Conservation (phyloP, 192 early-diverging fungal genomes). For the Geranomyces michiganensis region DNA sequence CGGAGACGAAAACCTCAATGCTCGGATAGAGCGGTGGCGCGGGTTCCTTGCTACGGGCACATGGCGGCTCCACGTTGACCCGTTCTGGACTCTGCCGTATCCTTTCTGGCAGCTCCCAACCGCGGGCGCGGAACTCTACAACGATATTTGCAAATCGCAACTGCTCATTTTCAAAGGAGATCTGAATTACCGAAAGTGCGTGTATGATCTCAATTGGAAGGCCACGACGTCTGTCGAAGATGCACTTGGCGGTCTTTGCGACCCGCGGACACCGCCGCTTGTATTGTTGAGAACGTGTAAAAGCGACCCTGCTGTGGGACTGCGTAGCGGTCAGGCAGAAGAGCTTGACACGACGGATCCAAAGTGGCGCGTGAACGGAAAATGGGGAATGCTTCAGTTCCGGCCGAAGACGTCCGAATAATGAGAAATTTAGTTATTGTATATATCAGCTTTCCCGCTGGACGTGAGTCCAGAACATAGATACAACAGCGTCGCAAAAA, state of each 20-base stretch:
- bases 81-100: slow-evolving; percentile 87
- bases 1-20: slow-evolving; percentile 47
- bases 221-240: slow-evolving; percentile 79
- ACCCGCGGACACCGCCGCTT: slow-evolving; percentile 55
- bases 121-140: slow-evolving; percentile 66
- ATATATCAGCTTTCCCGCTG: too few species aligned
- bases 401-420: neutral
- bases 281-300: slow-evolving; percentile 84
- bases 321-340: slow-evolving; percentile 60
- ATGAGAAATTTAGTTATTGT: neutral
- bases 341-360: slow-evolving; percentile 48
- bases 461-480: too few species aligned
- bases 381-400: slow-evolving; percentile 37
- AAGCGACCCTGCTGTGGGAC: slow-evolving; percentile 79
- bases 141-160: slow-evolving; percentile 57
- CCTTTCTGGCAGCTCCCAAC: slow-evolving; percentile 78
- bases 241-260: slow-evolving; percentile 75
- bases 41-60: slow-evolving; percentile 60
- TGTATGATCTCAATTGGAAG: slow-evolving; percentile 90
- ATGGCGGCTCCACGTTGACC: slow-evolving; percentile 71
- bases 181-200: slow-evolving; percentile 92
- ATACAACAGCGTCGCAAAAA: too few species aligned
- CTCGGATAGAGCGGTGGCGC: slow-evolving; percentile 60
- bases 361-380: slow-evolving; percentile 57
- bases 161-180: slow-evolving; percentile 95